A percentile compares a stretch with the other conserved stretches of the same genome.
phyloP scores from a whole-genome alignment of 306 rosid species.

The Senna tora region DNA sequence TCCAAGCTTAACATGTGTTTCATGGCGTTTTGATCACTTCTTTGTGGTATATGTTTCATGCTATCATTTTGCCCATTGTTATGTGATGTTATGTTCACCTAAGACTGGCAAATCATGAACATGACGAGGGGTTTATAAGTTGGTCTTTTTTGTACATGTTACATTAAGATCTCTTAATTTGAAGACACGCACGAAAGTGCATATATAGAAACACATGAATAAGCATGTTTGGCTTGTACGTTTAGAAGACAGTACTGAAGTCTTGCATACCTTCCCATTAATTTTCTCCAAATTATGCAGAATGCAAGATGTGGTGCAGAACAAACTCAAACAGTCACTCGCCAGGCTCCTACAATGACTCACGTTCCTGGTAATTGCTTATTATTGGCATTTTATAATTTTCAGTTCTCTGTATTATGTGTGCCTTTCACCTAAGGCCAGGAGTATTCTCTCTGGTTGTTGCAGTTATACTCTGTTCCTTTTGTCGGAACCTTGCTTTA shows the following conservation, averaged over 20 bases:
- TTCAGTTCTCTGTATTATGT: not conserved
- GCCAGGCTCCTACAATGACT: slow-evolving; percentile 94
- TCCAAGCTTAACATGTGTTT: slow-evolving; percentile 17
- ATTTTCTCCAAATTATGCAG: slow-evolving; percentile 47
- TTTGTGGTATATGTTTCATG: slow-evolving; percentile 1
- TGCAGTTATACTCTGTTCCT: slow-evolving; percentile 17
- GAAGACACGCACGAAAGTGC: not conserved
- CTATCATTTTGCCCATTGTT: slow-evolving; percentile 21
- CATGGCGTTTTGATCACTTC: too few relatives aligned
- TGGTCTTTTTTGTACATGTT: not conserved
- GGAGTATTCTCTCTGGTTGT: not conserved
- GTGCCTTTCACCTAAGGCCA: not conserved
- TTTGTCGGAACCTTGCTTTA: slow-evolving; percentile 1
- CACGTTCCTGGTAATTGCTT: slow-evolving; percentile 77
- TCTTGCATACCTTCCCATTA: not conserved
- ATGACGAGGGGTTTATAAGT: not conserved
- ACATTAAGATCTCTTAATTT: slow-evolving; percentile 5
- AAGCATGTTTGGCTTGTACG: not conserved
- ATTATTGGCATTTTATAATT: not conserved
- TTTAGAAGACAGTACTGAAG: not conserved
- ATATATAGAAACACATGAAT: not conserved
- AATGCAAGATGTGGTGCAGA: slow-evolving; percentile 81
- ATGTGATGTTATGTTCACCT: slow-evolving; percentile 4
- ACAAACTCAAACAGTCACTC: slow-evolving; percentile 90
- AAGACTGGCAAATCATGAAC: not conserved